These are phyloP conservation scores for Brettanomyces anomalus DNA, from an alignment of 805 yeast genomes.

Conservation along the genomic window DNA sequence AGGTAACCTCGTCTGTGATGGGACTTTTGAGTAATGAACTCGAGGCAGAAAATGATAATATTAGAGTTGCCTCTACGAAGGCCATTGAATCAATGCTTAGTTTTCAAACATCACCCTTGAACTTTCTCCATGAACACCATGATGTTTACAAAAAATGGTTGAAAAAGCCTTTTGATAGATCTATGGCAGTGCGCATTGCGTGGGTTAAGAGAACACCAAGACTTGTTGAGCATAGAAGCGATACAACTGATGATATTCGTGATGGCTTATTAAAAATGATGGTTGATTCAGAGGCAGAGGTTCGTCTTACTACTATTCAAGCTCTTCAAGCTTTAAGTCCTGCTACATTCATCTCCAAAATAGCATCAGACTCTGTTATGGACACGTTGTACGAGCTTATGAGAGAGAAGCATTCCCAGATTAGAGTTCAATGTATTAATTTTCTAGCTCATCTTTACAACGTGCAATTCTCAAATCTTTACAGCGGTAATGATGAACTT, in stretches of 20 bases:
- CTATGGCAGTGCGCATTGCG: constrained; percentile 50
- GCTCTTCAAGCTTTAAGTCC: constrained; percentile 41
- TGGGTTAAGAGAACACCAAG: constrained; percentile 59
- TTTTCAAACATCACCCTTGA: constrained; percentile 37
- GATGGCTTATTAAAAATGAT: constrained; percentile 59
- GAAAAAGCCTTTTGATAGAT: constrained; percentile 62
- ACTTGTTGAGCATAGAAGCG: constrained; percentile 36
- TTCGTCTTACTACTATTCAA: constrained; percentile 52
- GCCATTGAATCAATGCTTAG: constrained; percentile 62
- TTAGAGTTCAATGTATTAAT: constrained; percentile 50
- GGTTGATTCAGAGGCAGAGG: constrained; percentile 67
- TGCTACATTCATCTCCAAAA: constrained; percentile 35
- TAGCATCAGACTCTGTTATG: constrained; percentile 41
- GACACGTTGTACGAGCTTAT: constrained; percentile 50
- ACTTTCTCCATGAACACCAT: constrained; percentile 49
- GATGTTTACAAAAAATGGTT: constrained; percentile 66
- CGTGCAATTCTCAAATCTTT: constrained; percentile 28
- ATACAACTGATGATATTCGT: constrained; percentile 40
- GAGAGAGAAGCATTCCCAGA: constrained; percentile 61
- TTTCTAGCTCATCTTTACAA: constrained; percentile 50
- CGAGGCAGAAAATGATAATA: constrained; percentile 54
- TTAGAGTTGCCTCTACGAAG: constrained; percentile 61
- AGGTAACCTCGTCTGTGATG: constrained; percentile 59
- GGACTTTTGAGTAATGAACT: constrained; percentile 76
- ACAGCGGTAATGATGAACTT: constrained; percentile 18